These are phyloP conservation scores for Colletotrichum destructivum DNA, from an alignment of 2,329 filamentous ascomycete species.

Conservation along the genomic window DNA sequence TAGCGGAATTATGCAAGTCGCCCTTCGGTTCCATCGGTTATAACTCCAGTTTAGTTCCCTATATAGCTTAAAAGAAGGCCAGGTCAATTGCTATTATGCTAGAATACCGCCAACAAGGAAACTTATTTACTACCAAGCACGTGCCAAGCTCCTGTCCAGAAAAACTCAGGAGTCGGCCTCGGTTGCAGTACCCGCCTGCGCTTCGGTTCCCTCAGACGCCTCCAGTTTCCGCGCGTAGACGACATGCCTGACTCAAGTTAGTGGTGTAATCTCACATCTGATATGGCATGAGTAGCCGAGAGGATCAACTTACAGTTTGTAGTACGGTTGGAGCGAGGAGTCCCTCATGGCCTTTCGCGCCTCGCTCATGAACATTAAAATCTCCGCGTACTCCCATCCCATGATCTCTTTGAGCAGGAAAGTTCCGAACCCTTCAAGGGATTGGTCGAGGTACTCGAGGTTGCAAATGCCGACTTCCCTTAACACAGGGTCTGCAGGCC, in stretches of 20 bases:
- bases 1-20: no score
- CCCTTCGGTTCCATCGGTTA: no score
- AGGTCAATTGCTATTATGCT: no score
- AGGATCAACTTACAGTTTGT: constrained; percentile 44
- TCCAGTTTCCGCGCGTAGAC: constrained; percentile 1
- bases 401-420: constrained; percentile 48
- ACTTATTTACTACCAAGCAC: no score
- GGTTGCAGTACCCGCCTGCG: neutral
- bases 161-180: no score
- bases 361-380: constrained; percentile 46
- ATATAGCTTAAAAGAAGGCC: no score
- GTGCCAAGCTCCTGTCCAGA: no score
- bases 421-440: constrained; percentile 49
- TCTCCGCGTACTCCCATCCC: constrained; percentile 47
- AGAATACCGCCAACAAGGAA: no score
- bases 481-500: constrained; percentile 62
- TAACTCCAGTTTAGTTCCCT: no score
- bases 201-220: neutral
- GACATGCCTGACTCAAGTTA: neutral
- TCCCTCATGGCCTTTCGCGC: constrained; percentile 46
- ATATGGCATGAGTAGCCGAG: no score
- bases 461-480: constrained; percentile 59
- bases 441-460: constrained; percentile 47
- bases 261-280: no score
- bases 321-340: constrained; percentile 45